Base-by-base conservation (phyloP, 2,329 filamentous ascomycete species). In the Ceratocystis destructans region DNA sequence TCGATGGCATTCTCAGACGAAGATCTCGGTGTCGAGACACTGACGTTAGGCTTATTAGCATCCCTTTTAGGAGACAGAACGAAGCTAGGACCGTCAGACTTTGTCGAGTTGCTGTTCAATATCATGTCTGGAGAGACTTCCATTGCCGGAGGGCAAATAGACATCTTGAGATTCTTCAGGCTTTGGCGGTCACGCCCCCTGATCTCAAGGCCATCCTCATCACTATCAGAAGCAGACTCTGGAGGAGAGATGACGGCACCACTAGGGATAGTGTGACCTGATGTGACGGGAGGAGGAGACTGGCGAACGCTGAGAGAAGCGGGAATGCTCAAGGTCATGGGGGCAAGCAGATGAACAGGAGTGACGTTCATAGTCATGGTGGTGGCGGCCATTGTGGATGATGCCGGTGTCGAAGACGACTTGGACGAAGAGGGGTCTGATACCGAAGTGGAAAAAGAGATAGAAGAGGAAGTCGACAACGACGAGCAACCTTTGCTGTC, bases 191-290 rank as follows among this genome's bases (percentile, higher is more conserved):
- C 76, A 62, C 80, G 77, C n/a, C 77, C 79, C 3, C 79, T 76
- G 5, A 77, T 72, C 64, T 79, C 75, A 1, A 74, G 75, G 28
- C 84, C 86, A 72, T 95, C 90, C 71, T 96, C 90, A 63, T 68
- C 67, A 37, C 64, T 66, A 70, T 87, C 88, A 48, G 83, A 82
- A 5, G 83, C 82, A 44, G 92, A 96, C 72, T 96, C 93, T 8
- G 93, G 93, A 45, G 93, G 93, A 0, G 93, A 96, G 68, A 96
- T 89, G 71, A 96, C 84, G 69, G 90, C 91, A 69, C 90, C 90
- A 69, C 85, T 84, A 53, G 91, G 90, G 75, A 96, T 94, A 69
- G 83, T 78, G 68, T 84, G 75, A 31, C 79, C 82, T 76, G 90
- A 85, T 69, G 86, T 89, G 69, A 90, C 77, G 20, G 90, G 89